phyloP scores from a whole-genome alignment of 305 asterid species.

The Fraxinus paxiana region DNA sequence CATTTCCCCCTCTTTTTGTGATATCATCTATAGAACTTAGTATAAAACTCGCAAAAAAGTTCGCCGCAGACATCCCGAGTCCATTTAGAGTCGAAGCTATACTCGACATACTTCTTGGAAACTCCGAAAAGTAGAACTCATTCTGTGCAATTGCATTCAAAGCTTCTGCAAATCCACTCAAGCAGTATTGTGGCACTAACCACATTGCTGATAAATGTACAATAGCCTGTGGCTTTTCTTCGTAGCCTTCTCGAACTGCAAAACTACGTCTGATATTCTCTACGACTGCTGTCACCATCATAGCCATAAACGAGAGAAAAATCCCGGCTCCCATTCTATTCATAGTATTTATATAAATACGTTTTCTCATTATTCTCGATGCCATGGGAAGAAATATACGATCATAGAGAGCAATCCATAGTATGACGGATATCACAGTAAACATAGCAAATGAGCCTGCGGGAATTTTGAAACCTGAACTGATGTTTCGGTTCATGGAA shows the following conservation, averaged over 20 bases:
- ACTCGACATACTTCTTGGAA: constrained; percentile 65
- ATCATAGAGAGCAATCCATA: constrained; percentile 65
- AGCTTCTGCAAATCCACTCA: constrained; percentile 56
- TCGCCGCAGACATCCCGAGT: constrained; percentile 44
- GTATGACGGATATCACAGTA: constrained; percentile 29
- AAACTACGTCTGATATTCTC: constrained; percentile 43
- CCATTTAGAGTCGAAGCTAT: constrained; percentile 42
- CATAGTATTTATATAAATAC: constrained; percentile 31
- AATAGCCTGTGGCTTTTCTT: constrained; percentile 16
- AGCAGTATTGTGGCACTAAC: constrained; percentile 57
- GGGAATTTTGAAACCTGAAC: constrained; percentile 48
- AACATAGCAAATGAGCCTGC: constrained; percentile 66
- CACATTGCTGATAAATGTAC: constrained; percentile 53
- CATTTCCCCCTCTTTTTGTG: constrained; percentile 38
- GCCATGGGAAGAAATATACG: constrained; percentile 55
- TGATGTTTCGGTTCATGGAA: constrained; percentile 48
- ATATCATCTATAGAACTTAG: constrained; percentile 36
- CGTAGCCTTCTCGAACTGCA: constrained; percentile 28
- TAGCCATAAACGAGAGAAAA: constrained; percentile 49
- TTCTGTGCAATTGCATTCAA: constrained; percentile 51
- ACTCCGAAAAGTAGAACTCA: constrained; percentile 53
- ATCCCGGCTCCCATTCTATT: constrained; percentile 70
- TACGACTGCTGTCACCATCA: constrained; percentile 42
- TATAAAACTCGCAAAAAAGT: constrained; percentile 43
- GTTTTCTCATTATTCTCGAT: constrained; percentile 43